Base-by-base conservation (phyloP, 768 basidiomycete genomes). In the Epithele typhae region DNA sequence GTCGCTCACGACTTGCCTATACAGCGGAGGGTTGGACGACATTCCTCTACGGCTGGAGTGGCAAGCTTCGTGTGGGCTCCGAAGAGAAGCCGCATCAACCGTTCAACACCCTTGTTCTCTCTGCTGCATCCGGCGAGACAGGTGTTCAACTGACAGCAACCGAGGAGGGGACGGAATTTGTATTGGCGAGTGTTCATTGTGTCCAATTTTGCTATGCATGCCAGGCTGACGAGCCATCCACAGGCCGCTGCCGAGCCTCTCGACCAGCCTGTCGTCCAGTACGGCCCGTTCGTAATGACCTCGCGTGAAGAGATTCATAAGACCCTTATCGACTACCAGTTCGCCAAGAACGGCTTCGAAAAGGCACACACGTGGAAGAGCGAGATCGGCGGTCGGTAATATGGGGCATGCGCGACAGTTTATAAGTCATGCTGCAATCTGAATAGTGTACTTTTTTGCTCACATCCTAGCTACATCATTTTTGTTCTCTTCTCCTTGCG, bases 221-320 rank as follows among this genome's bases (percentile, higher is more conserved):
- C n/a, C n/a, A n/a, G n/a, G n/a, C n/a, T n/a, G n/a, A n/a, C n/a
- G n/a, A n/a, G n/a, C n/a, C n/a, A n/a, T n/a, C n/a, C 14, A 12
- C 49, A 85, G 87, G 74, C 86, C 51, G 82, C 93, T 4, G 94
- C 88, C 15, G 87, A 93, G 66, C 92, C 93, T 12, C 74, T 97
- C 4, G 80, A 93, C 51, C 93, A 97, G 64, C 75, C 80, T 1
- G 89, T 97, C 10, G 76, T 89, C 49, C 93, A 95, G 59, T 83
- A 91, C 53, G 88, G 87, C 4, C 88, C 89, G 6, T 89, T 90
- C 58, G 93, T 95, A 14, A 85, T 94, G 80, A 92, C 87, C 9
- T 79, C 76, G 2, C 72, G 73, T 21, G 78, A 84, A 51, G 92
- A 93, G 59, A 88, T 95, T 27, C 77, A 85, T 59, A 73, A 85